A percentile compares a stretch with the other conserved stretches of the same genome.
Evolutionary conservation across 345 rosid genomes (phyloP).

Genomic region (Acer negundo): DNA sequence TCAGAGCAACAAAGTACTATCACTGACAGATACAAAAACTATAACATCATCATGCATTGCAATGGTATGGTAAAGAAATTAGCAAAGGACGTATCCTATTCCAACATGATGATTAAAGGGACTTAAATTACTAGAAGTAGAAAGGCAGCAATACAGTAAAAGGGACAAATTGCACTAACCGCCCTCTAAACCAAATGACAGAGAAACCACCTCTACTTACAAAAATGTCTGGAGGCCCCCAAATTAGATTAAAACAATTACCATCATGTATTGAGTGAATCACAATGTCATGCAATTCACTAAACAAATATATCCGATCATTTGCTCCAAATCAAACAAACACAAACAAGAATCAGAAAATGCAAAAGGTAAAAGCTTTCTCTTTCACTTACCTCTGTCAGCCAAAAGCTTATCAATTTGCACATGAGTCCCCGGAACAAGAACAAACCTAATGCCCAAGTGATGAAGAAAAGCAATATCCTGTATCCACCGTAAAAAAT

Average conservation of each 20-base stretch:
- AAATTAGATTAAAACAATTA: too few relatives aligned
- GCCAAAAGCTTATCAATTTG: constrained; percentile 84
- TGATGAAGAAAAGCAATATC: constrained; percentile 95
- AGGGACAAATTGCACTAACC: background rate
- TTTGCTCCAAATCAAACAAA: background rate
- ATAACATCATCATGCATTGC: background rate
- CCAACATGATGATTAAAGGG: background rate
- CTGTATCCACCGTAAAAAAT: constrained; percentile 33
- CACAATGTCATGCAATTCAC: background rate
- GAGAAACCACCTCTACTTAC: background rate
- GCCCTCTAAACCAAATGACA: background rate
- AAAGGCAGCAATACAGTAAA: background rate
- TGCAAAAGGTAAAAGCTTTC: background rate
- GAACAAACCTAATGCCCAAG: constrained; percentile 76
- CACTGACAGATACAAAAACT: background rate
- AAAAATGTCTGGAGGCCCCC: background rate
- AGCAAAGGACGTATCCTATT: background rate
- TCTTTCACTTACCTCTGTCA: constrained; percentile 64
- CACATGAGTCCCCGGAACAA: constrained; percentile 85
- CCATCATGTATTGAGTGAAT: background rate
- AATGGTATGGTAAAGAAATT: background rate
- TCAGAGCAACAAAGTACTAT: background rate
- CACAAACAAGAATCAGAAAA: background rate
- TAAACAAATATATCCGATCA: background rate
- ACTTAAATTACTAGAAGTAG: background rate